A percentile compares a stretch with the other conserved stretches of the same genome.
These are phyloP conservation scores for Claviceps digitariae DNA, from an alignment of 2,329 filamentous ascomycete genomes.

Conservation along the genomic window DNA sequence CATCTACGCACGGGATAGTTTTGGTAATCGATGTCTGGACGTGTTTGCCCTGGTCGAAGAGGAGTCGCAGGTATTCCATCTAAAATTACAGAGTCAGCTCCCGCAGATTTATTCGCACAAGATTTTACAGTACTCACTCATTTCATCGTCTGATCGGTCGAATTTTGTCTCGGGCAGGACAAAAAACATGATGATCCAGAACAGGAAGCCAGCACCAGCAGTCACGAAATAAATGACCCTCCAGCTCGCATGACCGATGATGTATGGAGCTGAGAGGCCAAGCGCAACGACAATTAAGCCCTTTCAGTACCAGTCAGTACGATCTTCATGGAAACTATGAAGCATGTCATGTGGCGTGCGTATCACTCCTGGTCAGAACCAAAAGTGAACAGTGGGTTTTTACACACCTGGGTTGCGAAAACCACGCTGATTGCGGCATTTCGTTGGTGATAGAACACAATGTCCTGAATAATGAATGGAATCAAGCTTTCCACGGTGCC, in stretches of 20 bases:
- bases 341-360: no score
- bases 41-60: background rate
- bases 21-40: background rate
- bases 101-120: background rate
- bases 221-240: slow-evolving; percentile 2
- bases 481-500: slow-evolving; percentile 2
- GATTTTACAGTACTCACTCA: background rate
- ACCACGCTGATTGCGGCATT: slow-evolving; percentile 1
- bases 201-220: background rate
- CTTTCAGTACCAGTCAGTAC: background rate
- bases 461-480: slow-evolving; percentile 3
- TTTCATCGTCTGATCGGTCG: background rate
- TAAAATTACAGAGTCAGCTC: background rate
- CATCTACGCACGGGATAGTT: background rate
- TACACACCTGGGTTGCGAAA: slow-evolving; percentile 1
- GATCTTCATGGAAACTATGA: no score
- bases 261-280: background rate
- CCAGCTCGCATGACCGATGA: slow-evolving; percentile 1
- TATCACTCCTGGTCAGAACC: background rate
- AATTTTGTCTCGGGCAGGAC: slow-evolving; percentile 2
- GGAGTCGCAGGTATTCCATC: background rate
- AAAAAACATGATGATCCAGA: slow-evolving; percentile 1
- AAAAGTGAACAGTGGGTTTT: background rate
- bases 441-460: slow-evolving; percentile 2
- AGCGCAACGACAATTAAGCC: background rate